A percentile compares a stretch with the other conserved stretches of the same genome.
Evolutionary conservation across 176 grass and related monocot genomes (phyloP).

Genomic region (Oryza brachyantha): DNA sequence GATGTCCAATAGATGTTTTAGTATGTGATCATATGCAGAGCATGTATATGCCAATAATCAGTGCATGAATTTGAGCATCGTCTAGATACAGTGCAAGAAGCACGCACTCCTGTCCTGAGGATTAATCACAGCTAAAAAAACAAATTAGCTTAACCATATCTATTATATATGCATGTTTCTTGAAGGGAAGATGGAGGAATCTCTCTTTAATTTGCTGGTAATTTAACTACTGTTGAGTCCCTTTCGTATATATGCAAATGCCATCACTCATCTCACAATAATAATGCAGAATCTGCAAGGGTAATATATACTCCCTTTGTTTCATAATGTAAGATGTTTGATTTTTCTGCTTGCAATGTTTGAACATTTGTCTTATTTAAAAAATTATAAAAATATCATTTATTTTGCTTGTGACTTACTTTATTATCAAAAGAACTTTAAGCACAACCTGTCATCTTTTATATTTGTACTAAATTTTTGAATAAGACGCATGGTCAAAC

Average conservation of each 20-base stretch:
- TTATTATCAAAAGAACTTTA: too few relatives aligned
- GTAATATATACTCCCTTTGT: too few relatives aligned
- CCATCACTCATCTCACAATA: neutral
- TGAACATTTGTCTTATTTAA: too few relatives aligned
- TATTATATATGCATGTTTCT: slow-evolving; percentile 7
- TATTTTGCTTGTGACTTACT: too few relatives aligned
- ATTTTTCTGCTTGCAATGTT: too few relatives aligned
- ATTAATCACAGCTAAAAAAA: neutral
- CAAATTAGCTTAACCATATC: neutral
- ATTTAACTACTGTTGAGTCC: slow-evolving; percentile 23
- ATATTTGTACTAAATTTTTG: too few relatives aligned
- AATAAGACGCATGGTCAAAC: too few relatives aligned
- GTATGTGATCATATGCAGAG: neutral
- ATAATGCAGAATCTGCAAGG: slow-evolving; percentile 12
- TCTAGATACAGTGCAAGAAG: neutral
- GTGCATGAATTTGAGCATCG: neutral
- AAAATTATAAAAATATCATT: too few relatives aligned
- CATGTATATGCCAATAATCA: neutral
- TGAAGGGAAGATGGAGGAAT: slow-evolving; percentile 6
- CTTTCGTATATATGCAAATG: slow-evolving; percentile 49
- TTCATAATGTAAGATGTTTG: too few relatives aligned
- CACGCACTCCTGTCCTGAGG: neutral
- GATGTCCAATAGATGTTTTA: neutral
- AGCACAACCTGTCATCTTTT: too few relatives aligned
- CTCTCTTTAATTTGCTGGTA: neutral